Base-by-base conservation (phyloP, 345 rosid genomes). In the Rhodomyrtus tomentosa region DNA sequence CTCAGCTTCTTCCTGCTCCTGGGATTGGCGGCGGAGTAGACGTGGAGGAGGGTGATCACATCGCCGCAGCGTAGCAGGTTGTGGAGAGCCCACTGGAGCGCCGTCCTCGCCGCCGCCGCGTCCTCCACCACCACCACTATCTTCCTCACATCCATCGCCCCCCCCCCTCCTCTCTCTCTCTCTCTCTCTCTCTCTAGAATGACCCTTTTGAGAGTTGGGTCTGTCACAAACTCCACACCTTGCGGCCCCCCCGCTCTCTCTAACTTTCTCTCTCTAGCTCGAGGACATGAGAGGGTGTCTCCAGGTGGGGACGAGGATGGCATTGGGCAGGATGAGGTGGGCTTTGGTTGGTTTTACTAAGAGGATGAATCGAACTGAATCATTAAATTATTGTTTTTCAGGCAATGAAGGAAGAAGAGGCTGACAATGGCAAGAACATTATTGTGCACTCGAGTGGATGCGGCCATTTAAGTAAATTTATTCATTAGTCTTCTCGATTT, bases 121-220 rank as follows among this genome's bases (percentile, higher is more conserved):
- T 91, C 93, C 87, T 91, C 93, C 14, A 91, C 93, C 38, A 91
- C 82, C 42, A 91, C 93, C 83, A 55, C 91, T 81, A 91, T 89
- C 84, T 84, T 91, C 83, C 91, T 87, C 82, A 7, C 85, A 7
- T 89, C 93, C 92, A 89, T 89, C n/a, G 20, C 29, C 56, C 5
- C 58, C 32, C 53, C 10, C 13, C 5, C 36, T 15, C n/a, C n/a
- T n/a, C 25, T 25, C 84, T 38, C 82, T 7, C 16, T 5, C 36
- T 15, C n/a, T 45, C 80, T 40, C 83, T 54, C 51, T 24, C 83
- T 81, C 81, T 82, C 32, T n/a, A 24, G 50, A 55, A 42, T 21
- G 32, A 68, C 51, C 27, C 21, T 42, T 32, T 52, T 51, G 51
- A 11, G 50, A 85, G 86, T 25, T 62, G 84, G 81, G 62, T 29